Evolutionary conservation across 164 flowering plant genomes (phyloP), one percentile per base, ranked within the genome.

Genomic region (Vitis rupestris): DNA sequence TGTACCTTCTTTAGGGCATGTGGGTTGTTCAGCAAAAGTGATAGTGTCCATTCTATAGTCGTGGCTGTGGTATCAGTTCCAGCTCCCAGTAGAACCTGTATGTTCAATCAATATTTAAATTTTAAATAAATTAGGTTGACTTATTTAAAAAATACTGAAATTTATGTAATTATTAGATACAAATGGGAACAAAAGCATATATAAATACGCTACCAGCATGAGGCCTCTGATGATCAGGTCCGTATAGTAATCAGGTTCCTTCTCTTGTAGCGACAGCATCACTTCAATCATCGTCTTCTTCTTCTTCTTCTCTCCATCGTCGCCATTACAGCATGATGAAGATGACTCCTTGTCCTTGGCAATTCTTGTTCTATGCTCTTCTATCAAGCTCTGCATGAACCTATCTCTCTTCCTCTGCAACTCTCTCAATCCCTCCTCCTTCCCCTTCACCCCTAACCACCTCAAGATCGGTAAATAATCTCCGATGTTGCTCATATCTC

Each of bases 41-140:
- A 76, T 12, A 83, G 31, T 8, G 81, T 76, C 86, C 86, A 83
- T 65, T 87, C 91, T 79, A 82, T 78, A 1, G 87, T 79, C 1
- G 11, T 75, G 0, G 70, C 74, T 49, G 85, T 60, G 2, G 86
- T 85, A 16, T 83, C 85, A 0, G 85, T 73, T 8, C 88, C 88
- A 0, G 84, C 88, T 31, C 65, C 3, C 53, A 86, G 15, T 57
- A 84, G 2, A 8, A 58, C 76, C 86, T 80, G 50, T 49, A 61
- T 12, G 49, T 14, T 23, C 27, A 23, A 23, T 23, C 27, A 23
- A 23, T 23, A 23, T 23, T 23, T 23, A 23, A 23, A 23, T 23
- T 31, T 31, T 31, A 4, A 31, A 31, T 31, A 31, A 31, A 31
- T 31, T 31, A 31, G 44, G 44, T 31, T 31, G 7, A 31, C 44